Percentiles rank a stretch among this genome's conserved stretches.
These are phyloP conservation scores for Backusella liffmaniae DNA, from an alignment of 192 early-diverging fungal genomes.

Conservation along the genomic window DNA sequence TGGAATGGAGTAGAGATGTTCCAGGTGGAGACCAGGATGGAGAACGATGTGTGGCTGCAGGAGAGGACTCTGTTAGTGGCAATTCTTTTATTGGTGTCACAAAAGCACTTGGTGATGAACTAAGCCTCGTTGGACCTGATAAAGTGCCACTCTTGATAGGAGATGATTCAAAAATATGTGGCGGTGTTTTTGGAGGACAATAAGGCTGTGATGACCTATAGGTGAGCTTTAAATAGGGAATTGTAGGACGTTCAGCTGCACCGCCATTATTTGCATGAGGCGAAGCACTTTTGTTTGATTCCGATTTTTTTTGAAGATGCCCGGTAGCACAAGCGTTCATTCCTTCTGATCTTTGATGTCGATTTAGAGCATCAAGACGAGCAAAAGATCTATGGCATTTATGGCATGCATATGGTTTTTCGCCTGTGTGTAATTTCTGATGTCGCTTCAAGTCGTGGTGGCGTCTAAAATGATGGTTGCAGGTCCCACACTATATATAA, in stretches of 20 bases:
- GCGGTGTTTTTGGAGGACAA: neutral
- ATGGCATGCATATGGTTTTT: slow-evolving; percentile 67
- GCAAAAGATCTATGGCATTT: slow-evolving; percentile 78
- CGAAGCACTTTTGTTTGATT: neutral
- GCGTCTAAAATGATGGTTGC: slow-evolving; percentile 42
- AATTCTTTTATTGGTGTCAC: neutral
- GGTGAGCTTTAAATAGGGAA: neutral
- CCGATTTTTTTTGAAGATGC: neutral
- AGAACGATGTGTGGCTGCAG: neutral
- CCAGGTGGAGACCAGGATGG: neutral
- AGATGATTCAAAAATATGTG: neutral
- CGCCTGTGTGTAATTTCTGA: slow-evolving; percentile 76
- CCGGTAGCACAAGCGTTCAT: slow-evolving; percentile 24
- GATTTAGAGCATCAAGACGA: slow-evolving; percentile 74
- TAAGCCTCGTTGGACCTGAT: neutral
- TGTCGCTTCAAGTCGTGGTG: slow-evolving; percentile 91
- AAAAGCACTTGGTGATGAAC: neutral
- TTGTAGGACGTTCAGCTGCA: neutral
- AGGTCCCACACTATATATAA: slow-evolving; percentile 24
- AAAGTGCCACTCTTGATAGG: neutral
- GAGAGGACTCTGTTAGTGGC: neutral
- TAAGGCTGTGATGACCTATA: slow-evolving; percentile 10
- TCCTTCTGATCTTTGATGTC: slow-evolving; percentile 59
- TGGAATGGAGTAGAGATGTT: neutral
- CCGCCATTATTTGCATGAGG: neutral